phyloP scores from a whole-genome alignment of 768 basidiomycete genomes.

The Psilocybe cubensis region DNA sequence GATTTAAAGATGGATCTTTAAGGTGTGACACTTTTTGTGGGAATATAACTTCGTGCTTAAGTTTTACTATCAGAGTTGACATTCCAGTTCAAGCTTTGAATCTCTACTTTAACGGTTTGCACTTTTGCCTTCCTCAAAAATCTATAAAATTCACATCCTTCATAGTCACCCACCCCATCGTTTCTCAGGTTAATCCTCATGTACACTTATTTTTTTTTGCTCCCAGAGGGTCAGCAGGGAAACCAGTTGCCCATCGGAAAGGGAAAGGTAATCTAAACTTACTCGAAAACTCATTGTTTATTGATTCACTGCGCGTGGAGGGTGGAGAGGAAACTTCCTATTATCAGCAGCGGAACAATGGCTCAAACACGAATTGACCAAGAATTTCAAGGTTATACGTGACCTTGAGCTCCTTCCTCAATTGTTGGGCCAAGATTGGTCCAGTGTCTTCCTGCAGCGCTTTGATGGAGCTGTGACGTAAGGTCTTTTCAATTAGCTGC shows the following conservation, averaged over 20 bases:
- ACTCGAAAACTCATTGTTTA: neutral
- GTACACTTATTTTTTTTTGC: slow-evolving; percentile 97
- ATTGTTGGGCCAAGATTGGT: slow-evolving; percentile 93
- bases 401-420: slow-evolving; percentile 97
- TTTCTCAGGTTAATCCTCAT: slow-evolving; percentile 92
- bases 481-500: slow-evolving; percentile 28
- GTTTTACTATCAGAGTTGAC: slow-evolving; percentile 66
- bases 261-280: slow-evolving; percentile 69
- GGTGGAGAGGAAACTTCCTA: slow-evolving; percentile 95
- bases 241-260: slow-evolving; percentile 92
- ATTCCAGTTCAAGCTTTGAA: slow-evolving; percentile 91
- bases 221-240: slow-evolving; percentile 84
- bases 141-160: slow-evolving; percentile 1
- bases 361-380: slow-evolving; percentile 93
- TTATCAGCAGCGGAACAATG: slow-evolving; percentile 93
- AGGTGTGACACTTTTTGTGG: slow-evolving; percentile 47
- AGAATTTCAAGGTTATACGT: slow-evolving; percentile 97
- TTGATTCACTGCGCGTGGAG: slow-evolving; percentile 27
- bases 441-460: slow-evolving; percentile 92
- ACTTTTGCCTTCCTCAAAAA: neutral
- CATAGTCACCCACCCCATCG: slow-evolving; percentile 88
- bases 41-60: neutral
- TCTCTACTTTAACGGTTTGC: slow-evolving; percentile 82
- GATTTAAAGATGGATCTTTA: slow-evolving; percentile 92
- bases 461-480: slow-evolving; percentile 91